A percentile compares a stretch with the other conserved stretches of the same genome.
Conservation (phyloP, 2,329 filamentous ascomycete genomes). For the Fusarium sublunatum region DNA sequence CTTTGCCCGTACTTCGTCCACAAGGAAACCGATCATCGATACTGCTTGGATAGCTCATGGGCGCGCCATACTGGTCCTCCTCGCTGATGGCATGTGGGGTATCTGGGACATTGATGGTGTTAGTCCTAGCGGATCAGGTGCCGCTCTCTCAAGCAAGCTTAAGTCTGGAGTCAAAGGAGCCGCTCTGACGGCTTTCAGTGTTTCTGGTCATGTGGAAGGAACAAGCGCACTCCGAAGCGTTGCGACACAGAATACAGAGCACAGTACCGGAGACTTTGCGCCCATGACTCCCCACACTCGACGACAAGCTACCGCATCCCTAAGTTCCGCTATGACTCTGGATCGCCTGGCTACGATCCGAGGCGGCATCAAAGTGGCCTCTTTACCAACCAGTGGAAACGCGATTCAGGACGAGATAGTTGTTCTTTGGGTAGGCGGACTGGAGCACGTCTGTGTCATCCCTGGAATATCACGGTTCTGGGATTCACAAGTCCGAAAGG, state of each 20-base stretch:
- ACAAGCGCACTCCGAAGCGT: slow-evolving; percentile 64
- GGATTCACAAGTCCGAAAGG: slow-evolving; percentile 67
- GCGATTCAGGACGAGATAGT: slow-evolving; percentile 64
- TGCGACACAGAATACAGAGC: slow-evolving; percentile 50
- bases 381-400: slow-evolving; percentile 57
- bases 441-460: slow-evolving; percentile 68
- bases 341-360: slow-evolving; percentile 64
- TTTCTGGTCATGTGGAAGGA: slow-evolving; percentile 70
- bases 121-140: slow-evolving; percentile 57
- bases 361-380: slow-evolving; percentile 64
- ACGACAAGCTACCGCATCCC: slow-evolving; percentile 61
- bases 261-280: slow-evolving; percentile 63
- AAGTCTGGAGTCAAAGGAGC: slow-evolving; percentile 66
- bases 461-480: slow-evolving; percentile 67
- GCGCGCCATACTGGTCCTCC: slow-evolving; percentile 66
- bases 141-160: slow-evolving; percentile 61
- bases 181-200: slow-evolving; percentile 67
- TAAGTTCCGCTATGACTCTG: slow-evolving; percentile 56
- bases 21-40: slow-evolving; percentile 70
- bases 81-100: slow-evolving; percentile 74
- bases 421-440: slow-evolving; percentile 66
- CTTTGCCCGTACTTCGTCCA: slow-evolving; percentile 60
- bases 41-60: slow-evolving; percentile 72
- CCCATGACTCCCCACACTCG: slow-evolving; percentile 73
- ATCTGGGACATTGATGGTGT: slow-evolving; percentile 74